Evolutionary conservation across 2,329 filamentous ascomycete genomes (phyloP), one percentile per base, ranked within the genome.

Genomic region (Monosporascus sp.): DNA sequence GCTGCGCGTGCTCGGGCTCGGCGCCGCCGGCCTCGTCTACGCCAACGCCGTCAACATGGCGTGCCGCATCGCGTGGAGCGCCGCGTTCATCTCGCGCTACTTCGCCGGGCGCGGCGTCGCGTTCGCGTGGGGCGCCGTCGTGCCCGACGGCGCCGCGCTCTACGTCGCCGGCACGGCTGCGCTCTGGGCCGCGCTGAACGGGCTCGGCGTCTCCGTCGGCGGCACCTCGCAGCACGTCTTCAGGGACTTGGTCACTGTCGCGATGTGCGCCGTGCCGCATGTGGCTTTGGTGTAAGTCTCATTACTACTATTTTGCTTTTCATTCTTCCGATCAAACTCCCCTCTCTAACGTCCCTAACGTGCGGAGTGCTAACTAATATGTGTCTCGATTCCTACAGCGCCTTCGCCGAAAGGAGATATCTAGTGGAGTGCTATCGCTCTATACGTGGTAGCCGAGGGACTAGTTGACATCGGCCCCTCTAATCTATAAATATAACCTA

Each of bases 1-100:
- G 58, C 77, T 99, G 58, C 74, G 78, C n/a, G 71, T 90, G 9
- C 69, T 88, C 24, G 75, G 78, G 7, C 72, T 89, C 56, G 94
- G 91, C 0, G 92, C 91, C 0, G 76, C 79, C 42, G 94, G 94
- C 0, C 74, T 99, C 44, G 90, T 99, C 0, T 80, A 83, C 59
- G 92, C 92, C 49, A 99, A 97, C 68, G 85, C 82, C 46, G 82
- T 96, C 62, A 97, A 97, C 67, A 96, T 99, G 92, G 72, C 74
- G 0, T 83, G 93, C 62, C 83, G 94, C 56, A 95, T 96, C 53
- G 56, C 82, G 7, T 99, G 91, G 89, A 94, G 91, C 63, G 71
- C 74, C 18, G 65, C 68, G 45, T 99, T 96, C 65, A 88, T 97
- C 52, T 72, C 68, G 36, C 60, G 68, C 0, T 95, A 85, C 67